Evolutionary conservation across 176 grass and related monocot genomes (phyloP).

Genomic region (Lolium multiflorum): DNA sequence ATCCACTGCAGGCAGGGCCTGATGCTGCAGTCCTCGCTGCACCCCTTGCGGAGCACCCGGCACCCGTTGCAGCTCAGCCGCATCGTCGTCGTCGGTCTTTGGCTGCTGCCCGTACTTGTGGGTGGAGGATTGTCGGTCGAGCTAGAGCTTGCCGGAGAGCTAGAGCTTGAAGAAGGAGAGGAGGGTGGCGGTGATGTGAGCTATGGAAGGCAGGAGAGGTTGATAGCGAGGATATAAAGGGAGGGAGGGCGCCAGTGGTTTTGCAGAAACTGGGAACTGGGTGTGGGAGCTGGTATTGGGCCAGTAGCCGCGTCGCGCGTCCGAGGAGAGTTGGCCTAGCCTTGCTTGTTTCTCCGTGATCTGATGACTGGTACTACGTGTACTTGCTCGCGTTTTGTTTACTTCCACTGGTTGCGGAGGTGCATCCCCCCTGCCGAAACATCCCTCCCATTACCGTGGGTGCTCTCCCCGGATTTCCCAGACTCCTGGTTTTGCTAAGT

Average conservation of each 20-base stretch:
- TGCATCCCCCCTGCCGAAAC: not conserved
- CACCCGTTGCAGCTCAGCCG: constrained; percentile 80
- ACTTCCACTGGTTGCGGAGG: constrained; percentile 23
- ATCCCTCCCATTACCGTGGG: constrained; percentile 35
- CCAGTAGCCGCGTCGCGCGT: constrained; percentile 18
- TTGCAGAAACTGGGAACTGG: constrained; percentile 30
- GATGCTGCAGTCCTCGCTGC: constrained; percentile 70
- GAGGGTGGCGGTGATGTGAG: constrained; percentile 3
- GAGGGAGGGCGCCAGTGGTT: constrained; percentile 23
- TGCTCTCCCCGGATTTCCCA: constrained; percentile 11
- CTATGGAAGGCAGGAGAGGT: not conserved
- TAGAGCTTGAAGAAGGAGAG: not conserved
- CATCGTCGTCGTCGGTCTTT: constrained; percentile 37
- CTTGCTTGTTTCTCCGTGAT: not conserved
- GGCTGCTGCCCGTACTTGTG: not conserved
- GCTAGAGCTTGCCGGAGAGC: not conserved
- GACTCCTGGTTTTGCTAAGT: not conserved
- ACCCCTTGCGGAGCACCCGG: constrained; percentile 77
- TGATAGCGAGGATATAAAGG: constrained; percentile 22
- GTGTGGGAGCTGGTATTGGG: not conserved
- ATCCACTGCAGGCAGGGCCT: constrained; percentile 78
- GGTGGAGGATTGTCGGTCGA: too few species aligned
- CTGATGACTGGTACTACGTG: not conserved
- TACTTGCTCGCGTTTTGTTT: constrained; percentile 8
- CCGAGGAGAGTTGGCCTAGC: not conserved